These are phyloP conservation scores for Botrytis medusae DNA, from an alignment of 2,329 filamentous ascomycete species.

Conservation along the genomic window DNA sequence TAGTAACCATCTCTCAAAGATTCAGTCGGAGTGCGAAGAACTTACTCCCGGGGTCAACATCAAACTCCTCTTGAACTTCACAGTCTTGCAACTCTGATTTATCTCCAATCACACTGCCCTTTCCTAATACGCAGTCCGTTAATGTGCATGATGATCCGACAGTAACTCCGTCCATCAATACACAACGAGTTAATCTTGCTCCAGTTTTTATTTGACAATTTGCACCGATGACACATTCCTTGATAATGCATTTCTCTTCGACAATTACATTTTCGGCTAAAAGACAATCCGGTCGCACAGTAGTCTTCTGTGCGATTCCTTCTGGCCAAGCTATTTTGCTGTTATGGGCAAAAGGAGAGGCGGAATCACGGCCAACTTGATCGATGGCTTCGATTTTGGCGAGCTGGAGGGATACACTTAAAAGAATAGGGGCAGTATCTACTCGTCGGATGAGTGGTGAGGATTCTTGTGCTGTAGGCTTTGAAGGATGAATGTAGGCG, in stretches of 20 bases:
- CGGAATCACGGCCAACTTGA: conserved; percentile 55
- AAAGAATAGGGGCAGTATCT: conserved; percentile 79
- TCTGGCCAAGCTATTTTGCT: conserved; percentile 82
- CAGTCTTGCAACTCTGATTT: conserved; percentile 80
- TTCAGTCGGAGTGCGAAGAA: conserved; percentile 28
- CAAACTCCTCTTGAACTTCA: conserved; percentile 86
- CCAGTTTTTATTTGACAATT: conserved; percentile 84
- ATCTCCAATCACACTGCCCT: conserved; percentile 78
- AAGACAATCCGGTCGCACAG: conserved; percentile 77
- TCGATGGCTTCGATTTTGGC: conserved; percentile 78
- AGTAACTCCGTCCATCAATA: conserved; percentile 89
- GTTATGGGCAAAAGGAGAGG: conserved; percentile 74
- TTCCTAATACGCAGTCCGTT: conserved; percentile 83
- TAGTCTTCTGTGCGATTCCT: conserved; percentile 75
- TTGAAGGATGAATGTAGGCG: conserved; percentile 72
- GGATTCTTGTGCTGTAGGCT: conserved; percentile 42
- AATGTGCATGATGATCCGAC: conserved; percentile 82
- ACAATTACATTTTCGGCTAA: conserved; percentile 87
- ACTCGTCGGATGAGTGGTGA: conserved; percentile 78
- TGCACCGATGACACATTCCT: conserved; percentile 84
- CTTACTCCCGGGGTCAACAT: conserved; percentile 77
- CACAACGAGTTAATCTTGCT: conserved; percentile 81
- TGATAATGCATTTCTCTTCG: conserved; percentile 87
- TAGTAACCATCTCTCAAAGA: neutral
- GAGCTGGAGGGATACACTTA: conserved; percentile 78